Evolutionary conservation across 768 basidiomycete species (phyloP).

Genomic region (Naganishia antarctica): DNA sequence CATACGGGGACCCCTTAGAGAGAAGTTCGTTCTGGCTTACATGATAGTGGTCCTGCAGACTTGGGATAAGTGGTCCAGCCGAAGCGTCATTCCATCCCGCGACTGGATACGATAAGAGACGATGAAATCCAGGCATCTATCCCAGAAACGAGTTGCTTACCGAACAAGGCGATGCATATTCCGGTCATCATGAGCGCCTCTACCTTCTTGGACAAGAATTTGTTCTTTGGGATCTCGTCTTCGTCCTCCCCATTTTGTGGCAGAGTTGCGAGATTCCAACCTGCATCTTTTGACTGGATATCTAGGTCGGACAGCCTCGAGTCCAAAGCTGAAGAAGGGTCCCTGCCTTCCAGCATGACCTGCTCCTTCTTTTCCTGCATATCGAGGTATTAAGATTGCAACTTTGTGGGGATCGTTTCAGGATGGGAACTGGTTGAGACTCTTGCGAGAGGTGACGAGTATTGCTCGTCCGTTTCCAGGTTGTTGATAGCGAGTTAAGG

Average conservation of each 20-base stretch:
- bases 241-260: neutral
- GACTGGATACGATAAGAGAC: neutral
- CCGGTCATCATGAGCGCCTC: conserved; percentile 14
- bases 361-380: too few relatives aligned
- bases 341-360: neutral
- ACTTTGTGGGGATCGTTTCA: too few relatives aligned
- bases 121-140: too few relatives aligned
- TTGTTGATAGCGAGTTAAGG: too few relatives aligned
- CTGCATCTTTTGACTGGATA: neutral
- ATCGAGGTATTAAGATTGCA: too few relatives aligned
- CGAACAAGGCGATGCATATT: conserved; percentile 2
- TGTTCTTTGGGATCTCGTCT: neutral
- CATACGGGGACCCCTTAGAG: too few relatives aligned
- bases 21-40: neutral
- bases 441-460: too few relatives aligned
- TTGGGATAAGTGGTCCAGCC: conserved; percentile 67
- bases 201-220: neutral
- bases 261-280: neutral
- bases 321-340: neutral
- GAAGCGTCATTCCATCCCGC: conserved; percentile 73
- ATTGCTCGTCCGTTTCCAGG: too few relatives aligned
- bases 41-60: conserved; percentile 59
- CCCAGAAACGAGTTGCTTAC: too few relatives aligned
- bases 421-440: too few relatives aligned
- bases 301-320: neutral